Base-by-base conservation (phyloP, 768 basidiomycete species). In the Lyophyllum shimeji region DNA sequence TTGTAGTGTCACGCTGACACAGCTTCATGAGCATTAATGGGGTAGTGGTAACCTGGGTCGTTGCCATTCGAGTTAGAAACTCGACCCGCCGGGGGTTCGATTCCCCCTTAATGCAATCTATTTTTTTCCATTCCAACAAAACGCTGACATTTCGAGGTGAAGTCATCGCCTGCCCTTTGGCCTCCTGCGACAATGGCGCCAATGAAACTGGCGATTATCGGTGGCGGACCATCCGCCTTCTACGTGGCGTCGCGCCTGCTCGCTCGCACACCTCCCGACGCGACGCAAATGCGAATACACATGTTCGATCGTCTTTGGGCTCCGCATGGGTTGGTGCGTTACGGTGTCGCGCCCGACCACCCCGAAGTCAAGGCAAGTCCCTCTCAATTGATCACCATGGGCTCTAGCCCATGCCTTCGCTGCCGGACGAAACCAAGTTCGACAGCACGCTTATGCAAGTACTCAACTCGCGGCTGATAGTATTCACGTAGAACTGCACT, bases 331-430 rank as follows among this genome's bases (percentile, higher is more conserved):
- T 80, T 98, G 1, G 95, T 97, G 3, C 79, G 97, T 44, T 99
- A 95, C 65, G 95, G 97, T 0, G 95, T 99, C 13, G 96, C 97
- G 11, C 96, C 96, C 43, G 96, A 98, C 74, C 96, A 98, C 71
- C 94, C 97, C 9, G 96, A 98, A 75, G 95, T 98, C 70, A 99
- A 98, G 84, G 96, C 71, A 61, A 68, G 75, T 64, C 31, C 21
- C 3, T 47, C 44, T 27, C 13, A 17, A 43, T 43, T 58, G 24
- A 18, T 21, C 17, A 21, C 21, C 17, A 46, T 23, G 43, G 21
- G 21, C 17, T 15, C 39, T 13, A 13, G 40, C 18, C 40, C 40
- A 7, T n/a, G 17, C 40, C 34, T 37, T 37, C 7, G 12, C 7
- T 37, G 40, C 20, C 40, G 20, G 29, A 11, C 8, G 44, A 47